Conservation (phyloP, 2,329 filamentous ascomycete genomes). For the Botrytis deweyae region DNA sequence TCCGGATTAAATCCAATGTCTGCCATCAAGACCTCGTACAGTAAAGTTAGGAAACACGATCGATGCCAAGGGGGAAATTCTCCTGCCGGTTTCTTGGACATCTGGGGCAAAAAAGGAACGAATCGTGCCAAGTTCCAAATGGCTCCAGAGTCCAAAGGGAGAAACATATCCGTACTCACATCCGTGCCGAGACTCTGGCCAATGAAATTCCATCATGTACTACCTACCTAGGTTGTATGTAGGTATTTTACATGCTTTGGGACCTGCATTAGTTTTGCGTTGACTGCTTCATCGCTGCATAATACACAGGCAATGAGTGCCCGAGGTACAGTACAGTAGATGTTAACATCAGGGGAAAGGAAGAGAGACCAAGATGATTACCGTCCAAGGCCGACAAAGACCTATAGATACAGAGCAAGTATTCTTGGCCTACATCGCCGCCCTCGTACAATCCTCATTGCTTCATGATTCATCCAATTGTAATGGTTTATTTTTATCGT, state of each 20-base stretch:
- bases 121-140: background rate
- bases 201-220: background rate
- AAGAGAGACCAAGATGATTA: background rate
- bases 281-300: background rate
- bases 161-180: background rate
- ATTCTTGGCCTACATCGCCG: background rate
- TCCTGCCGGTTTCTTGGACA: background rate
- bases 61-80: background rate
- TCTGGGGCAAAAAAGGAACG: background rate
- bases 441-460: background rate
- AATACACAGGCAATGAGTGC: background rate
- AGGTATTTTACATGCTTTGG: background rate
- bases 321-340: background rate
- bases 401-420: background rate
- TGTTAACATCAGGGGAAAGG: background rate
- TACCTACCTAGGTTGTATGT: too few relatives aligned
- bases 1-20: background rate
- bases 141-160: background rate
- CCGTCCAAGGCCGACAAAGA: background rate
- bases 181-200: background rate
- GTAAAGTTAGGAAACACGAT: background rate
- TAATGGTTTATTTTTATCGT: background rate
- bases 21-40: background rate
- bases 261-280: background rate
- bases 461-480: background rate